Conservation (phyloP, 2,329 filamentous ascomycete species). For the Rhexocercosporidium sp. region DNA sequence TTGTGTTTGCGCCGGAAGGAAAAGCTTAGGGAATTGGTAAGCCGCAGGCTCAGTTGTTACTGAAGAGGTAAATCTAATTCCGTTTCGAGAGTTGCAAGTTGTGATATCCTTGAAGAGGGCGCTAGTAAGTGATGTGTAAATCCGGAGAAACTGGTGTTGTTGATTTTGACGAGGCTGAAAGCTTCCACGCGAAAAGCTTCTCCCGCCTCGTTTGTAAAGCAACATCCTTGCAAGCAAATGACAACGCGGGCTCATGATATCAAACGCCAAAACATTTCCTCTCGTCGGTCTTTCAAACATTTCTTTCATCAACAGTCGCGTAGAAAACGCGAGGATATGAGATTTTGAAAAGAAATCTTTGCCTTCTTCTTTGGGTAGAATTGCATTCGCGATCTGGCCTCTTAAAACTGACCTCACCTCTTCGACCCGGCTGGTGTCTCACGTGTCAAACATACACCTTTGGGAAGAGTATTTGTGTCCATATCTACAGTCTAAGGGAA, state of each 20-base stretch:
- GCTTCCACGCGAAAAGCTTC: neutral
- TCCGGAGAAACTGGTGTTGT: neutral
- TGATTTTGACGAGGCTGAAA: conserved; percentile 34
- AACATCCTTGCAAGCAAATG: conserved; percentile 6
- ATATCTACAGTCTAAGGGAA: neutral
- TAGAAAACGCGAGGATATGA: neutral
- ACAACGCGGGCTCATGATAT: neutral
- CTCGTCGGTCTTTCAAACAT: neutral
- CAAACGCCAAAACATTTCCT: neutral
- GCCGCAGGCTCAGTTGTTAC: neutral
- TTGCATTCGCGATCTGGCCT: conserved; percentile 3
- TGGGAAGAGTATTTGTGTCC: neutral
- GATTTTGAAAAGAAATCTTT: neutral
- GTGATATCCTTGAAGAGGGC: too few relatives aligned
- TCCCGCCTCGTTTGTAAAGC: neutral
- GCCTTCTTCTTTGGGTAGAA: neutral
- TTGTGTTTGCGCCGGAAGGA: conserved; percentile 22
- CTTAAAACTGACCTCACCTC: neutral
- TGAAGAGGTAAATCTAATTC: neutral
- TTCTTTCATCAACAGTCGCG: neutral
- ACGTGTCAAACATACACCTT: neutral
- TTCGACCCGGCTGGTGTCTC: conserved; percentile 2
- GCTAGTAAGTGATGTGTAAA: neutral
- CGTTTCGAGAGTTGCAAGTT: neutral
- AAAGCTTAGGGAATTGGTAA: neutral